These are phyloP conservation scores for Penicillium rolfsii DNA, from an alignment of 2,329 filamentous ascomycete species.

Conservation along the genomic window DNA sequence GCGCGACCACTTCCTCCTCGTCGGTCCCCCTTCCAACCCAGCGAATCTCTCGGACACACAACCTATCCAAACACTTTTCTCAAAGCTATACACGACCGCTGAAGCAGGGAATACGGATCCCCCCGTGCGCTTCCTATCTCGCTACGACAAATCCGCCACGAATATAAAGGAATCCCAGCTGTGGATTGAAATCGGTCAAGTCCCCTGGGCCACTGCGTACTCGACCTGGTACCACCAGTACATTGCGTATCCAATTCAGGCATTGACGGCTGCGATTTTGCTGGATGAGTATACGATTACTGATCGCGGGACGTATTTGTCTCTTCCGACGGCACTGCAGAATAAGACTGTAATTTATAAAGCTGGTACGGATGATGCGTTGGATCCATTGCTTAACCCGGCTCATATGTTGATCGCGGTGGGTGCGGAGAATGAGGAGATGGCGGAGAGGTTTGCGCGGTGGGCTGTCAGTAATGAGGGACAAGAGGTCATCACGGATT, in stretches of 20 bases:
- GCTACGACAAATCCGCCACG: constrained; percentile 55
- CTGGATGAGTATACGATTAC: constrained; percentile 54
- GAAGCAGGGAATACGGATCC: constrained; percentile 37
- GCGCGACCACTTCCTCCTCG: constrained; percentile 53
- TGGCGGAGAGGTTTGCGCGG: constrained; percentile 44
- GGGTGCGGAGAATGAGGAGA: constrained; percentile 38
- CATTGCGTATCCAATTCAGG: constrained; percentile 52
- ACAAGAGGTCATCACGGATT: constrained; percentile 27
- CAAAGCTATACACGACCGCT: constrained; percentile 40
- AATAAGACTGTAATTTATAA: constrained; percentile 39
- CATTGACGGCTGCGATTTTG: constrained; percentile 47
- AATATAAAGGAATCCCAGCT: constrained; percentile 54
- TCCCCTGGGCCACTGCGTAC: constrained; percentile 51
- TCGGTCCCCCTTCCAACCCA: constrained; percentile 43
- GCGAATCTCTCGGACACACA: constrained; percentile 36
- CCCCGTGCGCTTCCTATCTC: constrained; percentile 48
- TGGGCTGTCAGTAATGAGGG: constrained; percentile 44
- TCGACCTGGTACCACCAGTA: constrained; percentile 55
- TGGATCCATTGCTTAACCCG: constrained; percentile 48
- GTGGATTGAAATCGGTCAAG: constrained; percentile 51
- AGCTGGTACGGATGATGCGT: constrained; percentile 39
- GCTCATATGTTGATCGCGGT: constrained; percentile 48
- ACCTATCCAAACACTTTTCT: constrained; percentile 42
- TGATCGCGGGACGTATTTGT: constrained; percentile 52
- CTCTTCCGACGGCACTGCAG: constrained; percentile 39